These are phyloP conservation scores for Onygenales sp. DNA, from an alignment of 2,329 filamentous ascomycete species.

Conservation along the genomic window DNA sequence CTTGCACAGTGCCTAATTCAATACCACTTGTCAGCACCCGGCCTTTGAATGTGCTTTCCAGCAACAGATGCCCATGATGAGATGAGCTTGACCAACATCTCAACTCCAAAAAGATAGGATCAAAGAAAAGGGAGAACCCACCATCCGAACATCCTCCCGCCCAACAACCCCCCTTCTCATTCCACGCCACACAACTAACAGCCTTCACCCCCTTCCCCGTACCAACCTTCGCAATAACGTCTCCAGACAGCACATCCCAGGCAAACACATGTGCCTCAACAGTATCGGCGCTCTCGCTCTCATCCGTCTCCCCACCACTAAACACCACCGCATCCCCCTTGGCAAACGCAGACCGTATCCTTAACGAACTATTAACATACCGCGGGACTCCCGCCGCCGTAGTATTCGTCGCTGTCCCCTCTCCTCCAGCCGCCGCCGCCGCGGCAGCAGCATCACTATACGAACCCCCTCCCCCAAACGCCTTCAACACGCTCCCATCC, in stretches of 20 bases:
- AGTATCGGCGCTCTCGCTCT: constrained; percentile 28
- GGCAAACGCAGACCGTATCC: constrained; percentile 68
- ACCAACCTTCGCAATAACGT: constrained; percentile 52
- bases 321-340: constrained; percentile 68
- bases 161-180: constrained; percentile 30
- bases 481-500: constrained; percentile 62
- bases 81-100: background rate
- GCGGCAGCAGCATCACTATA: background rate
- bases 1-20: constrained; percentile 5
- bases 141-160: constrained; percentile 34
- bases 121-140: constrained; percentile 13
- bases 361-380: constrained; percentile 57
- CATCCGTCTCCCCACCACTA: constrained; percentile 68
- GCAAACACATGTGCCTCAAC: constrained; percentile 37
- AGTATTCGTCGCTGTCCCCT: constrained; percentile 15
- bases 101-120: background rate
- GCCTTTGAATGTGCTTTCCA: background rate
- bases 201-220: constrained; percentile 31
- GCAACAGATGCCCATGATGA: background rate
- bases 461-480: constrained; percentile 46
- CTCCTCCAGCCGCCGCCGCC: constrained; percentile 30
- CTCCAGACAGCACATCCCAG: constrained; percentile 76
- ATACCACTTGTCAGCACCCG: background rate
- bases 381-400: constrained; percentile 6
- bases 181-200: constrained; percentile 38